A percentile compares a stretch with the other conserved stretches of the same genome.
These are phyloP conservation scores for Ecytonucleospora hepatopenaei DNA, from an alignment of 371 early-diverging fungal species.

Conservation along the genomic window DNA sequence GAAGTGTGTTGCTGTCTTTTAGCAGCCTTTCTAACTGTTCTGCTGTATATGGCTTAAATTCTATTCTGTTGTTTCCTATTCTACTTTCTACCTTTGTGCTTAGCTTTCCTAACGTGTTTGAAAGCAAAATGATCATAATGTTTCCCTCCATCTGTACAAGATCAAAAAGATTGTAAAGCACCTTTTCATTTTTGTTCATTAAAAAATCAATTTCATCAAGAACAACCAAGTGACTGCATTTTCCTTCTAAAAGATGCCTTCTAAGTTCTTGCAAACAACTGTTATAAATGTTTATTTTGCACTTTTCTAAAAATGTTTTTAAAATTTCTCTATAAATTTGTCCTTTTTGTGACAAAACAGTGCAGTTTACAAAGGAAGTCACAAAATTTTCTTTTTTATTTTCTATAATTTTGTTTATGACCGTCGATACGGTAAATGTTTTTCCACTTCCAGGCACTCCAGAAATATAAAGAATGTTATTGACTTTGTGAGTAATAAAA, in stretches of 20 bases:
- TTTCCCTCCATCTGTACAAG: slow-evolving; percentile 68
- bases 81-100: slow-evolving; percentile 78
- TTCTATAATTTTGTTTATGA: slow-evolving; percentile 9
- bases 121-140: slow-evolving; percentile 78
- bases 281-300: slow-evolving; percentile 18
- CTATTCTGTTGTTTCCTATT: slow-evolving; percentile 61
- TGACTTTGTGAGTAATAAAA: slow-evolving; percentile 30
- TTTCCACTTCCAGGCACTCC: slow-evolving; percentile 57
- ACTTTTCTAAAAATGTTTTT: slow-evolving; percentile 1
- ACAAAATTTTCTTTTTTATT: slow-evolving; percentile 6
- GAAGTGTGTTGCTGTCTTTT: slow-evolving; percentile 9
- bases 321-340: slow-evolving; percentile 24
- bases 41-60: slow-evolving; percentile 48
- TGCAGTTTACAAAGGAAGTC: slow-evolving; percentile 26
- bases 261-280: slow-evolving; percentile 3
- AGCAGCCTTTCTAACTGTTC: slow-evolving; percentile 26
- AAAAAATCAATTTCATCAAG: slow-evolving; percentile 91
- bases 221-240: slow-evolving; percentile 59
- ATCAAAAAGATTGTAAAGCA: slow-evolving; percentile 91
- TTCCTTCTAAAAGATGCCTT: too few relatives aligned
- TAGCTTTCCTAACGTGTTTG: slow-evolving; percentile 90
- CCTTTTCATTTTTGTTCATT: slow-evolving; percentile 72
- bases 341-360: slow-evolving; percentile 10
- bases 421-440: slow-evolving; percentile 43
- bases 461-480: slow-evolving; percentile 48